Conservation (phyloP, 106 monocot species). For the Allium cepa region DNA sequence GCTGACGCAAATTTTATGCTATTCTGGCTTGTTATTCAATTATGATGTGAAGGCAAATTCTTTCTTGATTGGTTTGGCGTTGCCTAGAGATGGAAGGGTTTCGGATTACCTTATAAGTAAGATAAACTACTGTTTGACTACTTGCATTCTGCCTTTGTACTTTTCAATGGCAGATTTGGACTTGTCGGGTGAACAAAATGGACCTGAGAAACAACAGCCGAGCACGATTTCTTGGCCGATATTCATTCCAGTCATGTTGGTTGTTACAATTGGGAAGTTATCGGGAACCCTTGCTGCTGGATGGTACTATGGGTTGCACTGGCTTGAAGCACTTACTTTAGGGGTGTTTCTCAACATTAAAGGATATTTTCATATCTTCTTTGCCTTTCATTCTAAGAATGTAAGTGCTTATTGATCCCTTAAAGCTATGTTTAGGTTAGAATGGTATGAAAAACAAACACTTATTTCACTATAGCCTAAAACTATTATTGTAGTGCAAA, state of each 20-base stretch:
- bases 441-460: too few relatives aligned
- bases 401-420: conserved; percentile 10
- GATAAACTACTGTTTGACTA: conserved; percentile 46
- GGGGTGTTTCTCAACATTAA: conserved; percentile 63
- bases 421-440: too few relatives aligned
- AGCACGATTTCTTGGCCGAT: neutral
- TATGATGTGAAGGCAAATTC: conserved; percentile 28
- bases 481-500: too few relatives aligned
- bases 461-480: too few relatives aligned
- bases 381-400: conserved; percentile 10
- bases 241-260: conserved; percentile 7
- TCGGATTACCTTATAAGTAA: conserved; percentile 48
- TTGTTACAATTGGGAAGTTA: conserved; percentile 40
- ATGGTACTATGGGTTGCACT: conserved; percentile 21
- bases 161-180: conserved; percentile 3
- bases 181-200: too few relatives aligned
- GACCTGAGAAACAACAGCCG: too few relatives aligned
- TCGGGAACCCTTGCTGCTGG: conserved; percentile 29
- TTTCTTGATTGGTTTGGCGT: conserved; percentile 52
- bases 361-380: conserved; percentile 55
- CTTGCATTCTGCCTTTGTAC: conserved; percentile 42
- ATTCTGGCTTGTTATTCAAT: neutral
- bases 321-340: conserved; percentile 45
- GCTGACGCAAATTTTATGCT: conserved; percentile 7
- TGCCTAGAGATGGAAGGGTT: conserved; percentile 54